Evolutionary conservation across 768 basidiomycete genomes (phyloP).

Genomic region (Amanita rubescens): DNA sequence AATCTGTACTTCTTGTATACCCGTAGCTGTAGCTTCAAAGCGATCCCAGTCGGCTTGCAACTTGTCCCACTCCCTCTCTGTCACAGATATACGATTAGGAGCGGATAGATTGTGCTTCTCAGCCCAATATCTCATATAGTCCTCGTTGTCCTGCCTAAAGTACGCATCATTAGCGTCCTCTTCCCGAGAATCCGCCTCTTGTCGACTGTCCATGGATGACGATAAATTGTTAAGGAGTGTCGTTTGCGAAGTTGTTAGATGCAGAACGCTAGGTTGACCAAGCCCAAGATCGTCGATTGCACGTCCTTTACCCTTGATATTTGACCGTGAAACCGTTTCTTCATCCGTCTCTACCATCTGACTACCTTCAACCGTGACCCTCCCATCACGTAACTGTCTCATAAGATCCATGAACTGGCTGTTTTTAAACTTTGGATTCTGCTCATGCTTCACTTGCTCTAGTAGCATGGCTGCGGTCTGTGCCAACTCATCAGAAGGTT

Average conservation of each 20-base stretch:
- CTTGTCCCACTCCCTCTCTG: slow-evolving; percentile 46
- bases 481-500: slow-evolving; percentile 65
- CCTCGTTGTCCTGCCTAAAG: slow-evolving; percentile 62
- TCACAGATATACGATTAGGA: slow-evolving; percentile 13
- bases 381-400: slow-evolving; percentile 74
- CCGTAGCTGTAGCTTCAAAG: slow-evolving; percentile 67
- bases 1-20: slow-evolving; percentile 44
- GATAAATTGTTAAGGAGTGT: not conserved
- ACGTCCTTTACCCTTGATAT: slow-evolving; percentile 67
- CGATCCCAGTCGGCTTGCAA: slow-evolving; percentile 77
- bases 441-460: slow-evolving; percentile 65
- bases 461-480: slow-evolving; percentile 73
- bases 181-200: not conserved
- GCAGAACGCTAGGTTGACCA: slow-evolving; percentile 1
- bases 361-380: slow-evolving; percentile 73
- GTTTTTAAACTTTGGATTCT: slow-evolving; percentile 79
- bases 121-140: slow-evolving; percentile 55
- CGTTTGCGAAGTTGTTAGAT: not conserved
- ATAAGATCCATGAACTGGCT: slow-evolving; percentile 83
- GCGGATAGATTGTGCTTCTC: slow-evolving; percentile 12
- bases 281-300: slow-evolving; percentile 24
- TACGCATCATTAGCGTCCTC: slow-evolving; percentile 58
- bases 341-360: slow-evolving; percentile 57
- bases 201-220: not conserved
- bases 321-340: slow-evolving; percentile 17